Evolutionary conservation across 768 basidiomycete genomes (phyloP).

Genomic region (Lentinula sp.): DNA sequence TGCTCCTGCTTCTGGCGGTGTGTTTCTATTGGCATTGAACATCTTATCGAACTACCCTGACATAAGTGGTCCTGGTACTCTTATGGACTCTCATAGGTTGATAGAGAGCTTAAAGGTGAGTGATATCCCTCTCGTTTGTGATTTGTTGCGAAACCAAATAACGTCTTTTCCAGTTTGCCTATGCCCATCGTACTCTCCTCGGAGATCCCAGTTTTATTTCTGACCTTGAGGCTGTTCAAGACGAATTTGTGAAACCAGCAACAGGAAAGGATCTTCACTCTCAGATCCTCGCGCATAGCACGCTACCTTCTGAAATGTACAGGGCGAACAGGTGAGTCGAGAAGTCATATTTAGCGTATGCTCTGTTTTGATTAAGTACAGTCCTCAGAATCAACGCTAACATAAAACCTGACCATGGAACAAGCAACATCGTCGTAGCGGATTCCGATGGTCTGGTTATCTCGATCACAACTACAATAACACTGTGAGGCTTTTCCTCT

Average conservation of each 20-base stretch:
- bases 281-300: neutral
- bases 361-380: neutral
- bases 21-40: neutral
- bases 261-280: neutral
- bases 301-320: neutral
- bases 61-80: neutral
- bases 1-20: slow-evolving; percentile 2
- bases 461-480: slow-evolving; percentile 4
- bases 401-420: neutral
- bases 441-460: slow-evolving; percentile 6
- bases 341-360: neutral
- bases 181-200: slow-evolving; percentile 4
- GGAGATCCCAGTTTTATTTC: neutral
- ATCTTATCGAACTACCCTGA: neutral
- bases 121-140: no score
- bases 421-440: slow-evolving; percentile 1
- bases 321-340: neutral
- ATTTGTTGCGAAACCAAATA: neutral
- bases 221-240: neutral
- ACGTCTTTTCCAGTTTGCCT: neutral
- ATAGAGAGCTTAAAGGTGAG: slow-evolving; percentile 1
- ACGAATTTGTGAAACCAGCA: neutral
- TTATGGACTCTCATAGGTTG: slow-evolving; percentile 1
- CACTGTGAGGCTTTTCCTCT: neutral
- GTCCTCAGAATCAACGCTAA: neutral